A percentile compares a stretch with the other conserved stretches of the same genome.
Evolutionary conservation across 2,329 filamentous ascomycete species (phyloP).

Genomic region (Arthrobotrys conoides): DNA sequence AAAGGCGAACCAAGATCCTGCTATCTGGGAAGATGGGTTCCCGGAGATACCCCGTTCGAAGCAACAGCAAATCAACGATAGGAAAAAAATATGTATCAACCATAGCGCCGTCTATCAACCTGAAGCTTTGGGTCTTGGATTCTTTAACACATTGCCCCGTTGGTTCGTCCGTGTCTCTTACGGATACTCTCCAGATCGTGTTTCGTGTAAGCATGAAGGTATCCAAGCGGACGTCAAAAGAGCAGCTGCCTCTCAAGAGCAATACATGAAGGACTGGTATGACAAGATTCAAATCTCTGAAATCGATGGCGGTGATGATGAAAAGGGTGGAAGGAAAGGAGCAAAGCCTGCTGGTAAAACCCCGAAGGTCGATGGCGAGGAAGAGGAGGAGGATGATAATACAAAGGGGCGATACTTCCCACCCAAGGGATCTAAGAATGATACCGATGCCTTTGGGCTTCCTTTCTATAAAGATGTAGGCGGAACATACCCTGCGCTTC

Average conservation of each 20-base stretch:
- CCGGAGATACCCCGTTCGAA: neutral
- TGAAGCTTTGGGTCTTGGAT: conserved; percentile 35
- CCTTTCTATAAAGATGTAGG: neutral
- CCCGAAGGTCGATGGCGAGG: neutral
- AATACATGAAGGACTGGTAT: conserved; percentile 46
- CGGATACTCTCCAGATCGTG: conserved; percentile 10
- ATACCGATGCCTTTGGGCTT: neutral
- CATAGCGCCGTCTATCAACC: conserved; percentile 37
- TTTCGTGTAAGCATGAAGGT: neutral
- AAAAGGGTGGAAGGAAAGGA: neutral
- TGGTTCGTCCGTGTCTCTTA: conserved; percentile 39
- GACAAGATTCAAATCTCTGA: neutral
- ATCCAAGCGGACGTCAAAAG: neutral
- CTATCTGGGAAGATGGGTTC: conserved; percentile 25
- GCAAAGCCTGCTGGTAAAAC: neutral
- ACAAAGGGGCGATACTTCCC: neutral
- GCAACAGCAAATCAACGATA: conserved; percentile 39
- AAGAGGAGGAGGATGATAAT: no score
- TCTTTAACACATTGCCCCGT: conserved; percentile 38
- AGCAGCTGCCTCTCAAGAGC: conserved; percentile 20
- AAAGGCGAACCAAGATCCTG: conserved; percentile 2
- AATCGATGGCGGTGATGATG: neutral
- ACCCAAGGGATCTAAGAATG: neutral
- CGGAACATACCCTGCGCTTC: neutral
- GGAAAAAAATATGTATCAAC: conserved; percentile 35